Percentiles rank a stretch among this genome's conserved stretches.
These are phyloP conservation scores for Chalaropsis ovoidea DNA, from an alignment of 2,329 filamentous ascomycete genomes.

Conservation along the genomic window DNA sequence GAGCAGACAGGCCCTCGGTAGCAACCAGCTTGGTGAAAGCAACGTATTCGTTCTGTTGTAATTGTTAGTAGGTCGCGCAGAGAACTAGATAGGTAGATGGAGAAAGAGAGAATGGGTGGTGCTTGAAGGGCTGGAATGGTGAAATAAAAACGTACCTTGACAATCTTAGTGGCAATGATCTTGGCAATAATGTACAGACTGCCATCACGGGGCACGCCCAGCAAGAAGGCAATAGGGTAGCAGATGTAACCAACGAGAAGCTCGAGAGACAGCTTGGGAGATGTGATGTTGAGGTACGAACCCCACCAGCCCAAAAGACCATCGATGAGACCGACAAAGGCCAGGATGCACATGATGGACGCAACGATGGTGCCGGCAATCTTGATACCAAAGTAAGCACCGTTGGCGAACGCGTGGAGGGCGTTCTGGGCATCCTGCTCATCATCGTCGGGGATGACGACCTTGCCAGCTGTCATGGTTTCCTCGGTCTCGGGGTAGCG, in stretches of 20 bases:
- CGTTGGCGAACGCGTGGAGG: conserved; percentile 75
- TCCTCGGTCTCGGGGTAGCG: conserved; percentile 83
- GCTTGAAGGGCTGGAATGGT: background rate
- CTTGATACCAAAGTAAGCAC: conserved; percentile 76
- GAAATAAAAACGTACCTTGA: conserved; percentile 41
- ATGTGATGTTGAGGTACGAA: conserved; percentile 60
- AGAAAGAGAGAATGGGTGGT: conserved; percentile 13
- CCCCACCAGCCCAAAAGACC: conserved; percentile 78
- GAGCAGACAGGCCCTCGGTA: conserved; percentile 47
- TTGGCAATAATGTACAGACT: conserved; percentile 62
- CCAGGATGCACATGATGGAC: conserved; percentile 74
- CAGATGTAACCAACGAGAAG: conserved; percentile 67
- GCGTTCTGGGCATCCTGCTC: conserved; percentile 68
- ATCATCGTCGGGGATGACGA: conserved; percentile 69
- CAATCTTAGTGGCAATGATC: conserved; percentile 75
- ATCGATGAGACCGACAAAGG: conserved; percentile 62
- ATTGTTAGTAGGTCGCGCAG: conserved; percentile 25
- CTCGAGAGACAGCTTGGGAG: conserved; percentile 54
- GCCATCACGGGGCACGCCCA: conserved; percentile 60
- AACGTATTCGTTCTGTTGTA: conserved; percentile 70
- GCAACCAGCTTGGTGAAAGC: conserved; percentile 56
- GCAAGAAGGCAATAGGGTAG: conserved; percentile 69
- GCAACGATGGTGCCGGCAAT: conserved; percentile 74
- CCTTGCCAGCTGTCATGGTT: conserved; percentile 68
- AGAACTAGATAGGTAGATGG: conserved; percentile 27